phyloP scores from a whole-genome alignment of 2,329 filamentous ascomycete genomes.

The Thielaviopsis euricoi region DNA sequence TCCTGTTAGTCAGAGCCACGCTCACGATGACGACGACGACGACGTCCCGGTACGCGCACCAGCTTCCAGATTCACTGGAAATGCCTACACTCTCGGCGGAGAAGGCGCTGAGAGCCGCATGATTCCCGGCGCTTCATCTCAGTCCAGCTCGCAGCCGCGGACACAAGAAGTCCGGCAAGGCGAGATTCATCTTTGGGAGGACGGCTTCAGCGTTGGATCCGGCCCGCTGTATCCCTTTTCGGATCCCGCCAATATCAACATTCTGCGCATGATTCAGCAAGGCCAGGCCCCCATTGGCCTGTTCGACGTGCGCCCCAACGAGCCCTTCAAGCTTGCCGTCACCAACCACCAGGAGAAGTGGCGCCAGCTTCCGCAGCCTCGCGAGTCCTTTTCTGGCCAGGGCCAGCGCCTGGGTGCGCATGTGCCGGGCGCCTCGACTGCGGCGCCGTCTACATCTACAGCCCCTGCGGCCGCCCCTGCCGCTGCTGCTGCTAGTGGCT shows the following conservation, averaged over 20 bases:
- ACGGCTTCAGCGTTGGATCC: constrained; percentile 76
- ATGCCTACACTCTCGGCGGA: constrained; percentile 61
- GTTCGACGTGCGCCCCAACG: constrained; percentile 58
- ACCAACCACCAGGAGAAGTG: constrained; percentile 63
- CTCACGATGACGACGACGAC: constrained; percentile 2
- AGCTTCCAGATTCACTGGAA: constrained; percentile 43
- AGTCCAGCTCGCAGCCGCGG: constrained; percentile 30
- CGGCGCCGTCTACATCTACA: constrained; percentile 20
- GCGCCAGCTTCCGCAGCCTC: constrained; percentile 54
- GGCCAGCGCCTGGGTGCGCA: constrained; percentile 64
- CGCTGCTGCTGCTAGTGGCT: constrained; percentile 18
- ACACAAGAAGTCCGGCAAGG: constrained; percentile 27
- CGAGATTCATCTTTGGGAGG: constrained; percentile 62
- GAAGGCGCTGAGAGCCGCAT: constrained; percentile 55
- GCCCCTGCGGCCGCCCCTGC: constrained; percentile 19
- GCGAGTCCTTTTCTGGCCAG: constrained; percentile 56
- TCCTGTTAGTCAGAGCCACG: not conserved
- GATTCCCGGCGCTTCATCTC: constrained; percentile 33
- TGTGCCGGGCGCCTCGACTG: constrained; percentile 42
- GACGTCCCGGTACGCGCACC: constrained; percentile 28
- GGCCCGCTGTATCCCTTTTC: constrained; percentile 64
- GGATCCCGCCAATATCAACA: constrained; percentile 56
- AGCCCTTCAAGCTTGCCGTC: constrained; percentile 65
- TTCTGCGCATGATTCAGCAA: constrained; percentile 58
- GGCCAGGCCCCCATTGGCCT: constrained; percentile 63